Percentiles rank a stretch among this genome's conserved stretches.
Conservation (phyloP, 108 stramenopile genomes). For the Heterococcus sp. region DNA sequence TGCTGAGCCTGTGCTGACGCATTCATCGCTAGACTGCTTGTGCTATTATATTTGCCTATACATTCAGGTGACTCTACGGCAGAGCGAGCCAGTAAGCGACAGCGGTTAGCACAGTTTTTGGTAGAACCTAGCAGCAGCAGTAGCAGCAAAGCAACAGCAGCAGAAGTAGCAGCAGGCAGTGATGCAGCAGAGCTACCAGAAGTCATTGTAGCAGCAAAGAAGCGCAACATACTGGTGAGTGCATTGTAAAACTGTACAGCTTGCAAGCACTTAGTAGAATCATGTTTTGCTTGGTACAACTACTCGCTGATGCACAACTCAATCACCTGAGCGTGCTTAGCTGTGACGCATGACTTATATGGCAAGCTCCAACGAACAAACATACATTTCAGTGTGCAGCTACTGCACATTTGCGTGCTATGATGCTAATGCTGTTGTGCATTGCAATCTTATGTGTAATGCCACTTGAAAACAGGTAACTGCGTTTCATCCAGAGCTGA, state of each 20-base stretch:
- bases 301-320: too few species aligned
- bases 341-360: background rate
- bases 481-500: slow-evolving; percentile 96
- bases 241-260: background rate
- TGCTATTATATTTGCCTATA: too few species aligned
- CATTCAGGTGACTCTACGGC: too few species aligned
- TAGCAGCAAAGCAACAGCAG: too few species aligned
- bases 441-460: background rate
- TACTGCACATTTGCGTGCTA: background rate
- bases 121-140: too few species aligned
- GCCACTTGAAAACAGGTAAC: slow-evolving; percentile 57
- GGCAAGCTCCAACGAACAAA: background rate
- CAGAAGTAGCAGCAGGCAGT: too few species aligned
- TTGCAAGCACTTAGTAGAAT: background rate
- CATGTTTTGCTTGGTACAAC: too few species aligned
- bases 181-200: slow-evolving; percentile 54
- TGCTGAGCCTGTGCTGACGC: too few species aligned
- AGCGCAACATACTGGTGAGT: slow-evolving; percentile 65
- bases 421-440: background rate
- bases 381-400: background rate
- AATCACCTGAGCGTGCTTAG: background rate
- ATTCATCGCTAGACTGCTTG: too few species aligned
- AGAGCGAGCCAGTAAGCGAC: too few species aligned
- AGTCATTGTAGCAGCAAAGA: slow-evolving; percentile 85
- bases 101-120: too few species aligned